phyloP scores from a whole-genome alignment of 2,329 filamentous ascomycete species.

The Neopestalotiopsis sp. region DNA sequence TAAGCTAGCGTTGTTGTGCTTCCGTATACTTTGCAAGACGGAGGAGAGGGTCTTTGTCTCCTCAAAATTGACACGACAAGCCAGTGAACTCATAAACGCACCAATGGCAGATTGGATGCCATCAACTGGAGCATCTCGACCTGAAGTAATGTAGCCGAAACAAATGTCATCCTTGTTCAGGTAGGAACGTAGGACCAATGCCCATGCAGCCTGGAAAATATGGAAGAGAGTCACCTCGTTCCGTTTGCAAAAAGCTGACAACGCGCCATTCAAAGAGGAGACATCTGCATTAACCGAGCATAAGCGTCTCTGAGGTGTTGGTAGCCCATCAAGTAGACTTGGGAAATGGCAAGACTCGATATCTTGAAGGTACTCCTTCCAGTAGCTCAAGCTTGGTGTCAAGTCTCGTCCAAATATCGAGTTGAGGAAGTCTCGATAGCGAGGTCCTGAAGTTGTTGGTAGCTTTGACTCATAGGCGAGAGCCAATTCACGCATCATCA shows the following conservation, averaged over 20 bases:
- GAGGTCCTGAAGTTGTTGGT: constrained; percentile 15
- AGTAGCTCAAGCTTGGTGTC: constrained; percentile 29
- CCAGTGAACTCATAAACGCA: constrained; percentile 59
- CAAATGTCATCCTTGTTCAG: constrained; percentile 17
- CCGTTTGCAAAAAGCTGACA: constrained; percentile 41
- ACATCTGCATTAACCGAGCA: constrained; percentile 22
- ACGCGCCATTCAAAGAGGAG: constrained; percentile 2
- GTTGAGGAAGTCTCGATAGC: constrained; percentile 25
- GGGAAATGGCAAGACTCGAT: constrained; percentile 34
- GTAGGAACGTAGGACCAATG: constrained; percentile 15
- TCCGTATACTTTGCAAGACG: background rate
- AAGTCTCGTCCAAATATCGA: constrained; percentile 23
- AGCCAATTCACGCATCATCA: constrained; percentile 36
- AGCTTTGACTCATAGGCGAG: constrained; percentile 30
- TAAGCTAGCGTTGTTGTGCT: constrained; percentile 8
- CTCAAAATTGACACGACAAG: constrained; percentile 46
- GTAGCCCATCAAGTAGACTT: constrained; percentile 5
- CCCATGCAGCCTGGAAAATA: constrained; percentile 18
- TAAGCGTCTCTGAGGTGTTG: constrained; percentile 19
- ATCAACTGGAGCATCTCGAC: constrained; percentile 54
- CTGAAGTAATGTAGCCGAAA: constrained; percentile 50
- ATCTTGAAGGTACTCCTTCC: constrained; percentile 30
- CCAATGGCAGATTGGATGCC: constrained; percentile 55
- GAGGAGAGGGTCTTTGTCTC: background rate
- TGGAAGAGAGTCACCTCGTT: constrained; percentile 43